Evolutionary conservation across 345 rosid genomes (phyloP).

Genomic region (Populus ilicifolia): DNA sequence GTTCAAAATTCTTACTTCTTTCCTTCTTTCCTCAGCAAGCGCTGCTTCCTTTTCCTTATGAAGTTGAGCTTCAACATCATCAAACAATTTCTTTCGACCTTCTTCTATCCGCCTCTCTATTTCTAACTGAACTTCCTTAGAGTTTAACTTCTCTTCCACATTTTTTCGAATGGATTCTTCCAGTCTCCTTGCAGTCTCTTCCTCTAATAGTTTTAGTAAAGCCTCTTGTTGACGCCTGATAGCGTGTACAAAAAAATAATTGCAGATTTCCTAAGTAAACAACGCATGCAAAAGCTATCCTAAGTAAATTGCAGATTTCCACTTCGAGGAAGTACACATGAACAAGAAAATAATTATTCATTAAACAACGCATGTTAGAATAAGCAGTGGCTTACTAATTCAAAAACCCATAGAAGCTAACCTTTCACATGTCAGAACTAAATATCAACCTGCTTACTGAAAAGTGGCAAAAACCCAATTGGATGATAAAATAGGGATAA

Average conservation of each 20-base stretch:
- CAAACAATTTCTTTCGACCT: conserved; percentile 62
- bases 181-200: conserved; percentile 64
- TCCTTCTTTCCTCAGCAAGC: conserved; percentile 59
- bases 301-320: neutral
- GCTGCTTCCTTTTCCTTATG: conserved; percentile 66
- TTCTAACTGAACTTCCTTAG: conserved; percentile 50
- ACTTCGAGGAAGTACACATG: neutral
- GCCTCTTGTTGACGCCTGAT: conserved; percentile 61
- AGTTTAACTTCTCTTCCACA: conserved; percentile 64
- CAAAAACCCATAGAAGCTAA: neutral
- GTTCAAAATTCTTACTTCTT: conserved; percentile 48
- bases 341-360: neutral
- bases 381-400: neutral
- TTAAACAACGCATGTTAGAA: neutral
- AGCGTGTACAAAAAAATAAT: neutral
- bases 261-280: too few species aligned
- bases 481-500: neutral
- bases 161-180: conserved; percentile 75
- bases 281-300: neutral
- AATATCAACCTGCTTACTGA: neutral
- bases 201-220: conserved; percentile 60
- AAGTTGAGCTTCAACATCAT: conserved; percentile 55
- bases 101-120: conserved; percentile 55
- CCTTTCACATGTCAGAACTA: neutral
- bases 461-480: neutral